Conservation (phyloP, 768 basidiomycete species). For the Russula lepida region DNA sequence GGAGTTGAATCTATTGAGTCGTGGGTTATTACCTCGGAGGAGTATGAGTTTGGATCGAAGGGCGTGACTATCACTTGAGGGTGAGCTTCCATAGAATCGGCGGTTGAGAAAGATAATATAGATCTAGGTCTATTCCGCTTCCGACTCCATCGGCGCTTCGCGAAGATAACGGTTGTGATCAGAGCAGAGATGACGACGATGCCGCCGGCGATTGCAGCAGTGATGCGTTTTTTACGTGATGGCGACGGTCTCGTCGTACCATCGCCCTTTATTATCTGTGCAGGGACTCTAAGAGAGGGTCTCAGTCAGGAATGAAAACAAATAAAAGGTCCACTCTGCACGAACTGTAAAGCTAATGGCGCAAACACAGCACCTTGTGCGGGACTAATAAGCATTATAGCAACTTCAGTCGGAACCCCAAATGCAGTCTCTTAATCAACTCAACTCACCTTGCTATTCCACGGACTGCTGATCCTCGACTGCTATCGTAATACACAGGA, state of each 20-base stretch:
- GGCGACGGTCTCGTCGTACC: too few species aligned
- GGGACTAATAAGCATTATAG: conserved; percentile 8
- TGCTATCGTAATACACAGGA: conserved; percentile 4
- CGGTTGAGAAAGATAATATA: not conserved
- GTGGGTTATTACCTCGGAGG: not conserved
- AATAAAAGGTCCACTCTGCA: not conserved
- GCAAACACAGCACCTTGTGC: conserved; percentile 24
- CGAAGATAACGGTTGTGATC: not conserved
- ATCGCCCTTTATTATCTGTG: not conserved
- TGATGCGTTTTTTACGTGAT: not conserved
- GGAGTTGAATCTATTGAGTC: not conserved
- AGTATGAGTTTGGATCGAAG: not conserved
- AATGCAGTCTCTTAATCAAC: not conserved
- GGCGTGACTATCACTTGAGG: not conserved
- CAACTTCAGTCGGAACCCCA: not conserved
- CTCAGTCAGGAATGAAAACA: not conserved
- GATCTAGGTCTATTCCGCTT: not conserved
- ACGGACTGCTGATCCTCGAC: not conserved
- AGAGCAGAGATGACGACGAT: not conserved
- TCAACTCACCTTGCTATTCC: conserved; percentile 15
- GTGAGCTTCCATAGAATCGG: not conserved
- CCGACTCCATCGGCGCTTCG: conserved; percentile 4
- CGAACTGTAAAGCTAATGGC: conserved; percentile 22
- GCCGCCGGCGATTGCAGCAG: conserved; percentile 18
- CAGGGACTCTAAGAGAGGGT: not conserved